Evolutionary conservation across 2,329 filamentous ascomycete genomes (phyloP), one percentile per base, ranked within the genome.

Genomic region (Hymenoscyphus scutula): DNA sequence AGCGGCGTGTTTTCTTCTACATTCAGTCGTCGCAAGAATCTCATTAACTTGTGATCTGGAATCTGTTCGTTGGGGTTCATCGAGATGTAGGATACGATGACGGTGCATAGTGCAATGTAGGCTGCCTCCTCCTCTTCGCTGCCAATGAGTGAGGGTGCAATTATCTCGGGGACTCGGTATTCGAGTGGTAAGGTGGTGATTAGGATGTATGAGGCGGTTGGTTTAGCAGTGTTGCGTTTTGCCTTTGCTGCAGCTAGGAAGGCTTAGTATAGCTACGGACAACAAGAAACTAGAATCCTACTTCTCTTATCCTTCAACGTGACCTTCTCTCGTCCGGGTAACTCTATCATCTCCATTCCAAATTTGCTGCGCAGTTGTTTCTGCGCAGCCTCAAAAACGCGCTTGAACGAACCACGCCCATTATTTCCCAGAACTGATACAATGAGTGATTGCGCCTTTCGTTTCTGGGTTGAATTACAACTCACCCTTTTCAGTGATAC

Each of bases 341-440:
- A 80, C 76, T 97, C 93, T 3, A 86, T 82, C 81, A 99, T 84
- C 74, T 93, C 84, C 92, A 98, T 97, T n/a, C 95, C 95, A 76
- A 97, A 98, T 1, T 88, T 82, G 1, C 78, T 78, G 56, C 82
- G 80, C 41, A 99, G 79, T 68, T 90, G 84, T 37, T 79, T 76
- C 74, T 99, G 94, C 51, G 94, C 91, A 48, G 84, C 80, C 0
- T 84, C 84, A 71, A 97, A 97, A 3, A 97, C 86, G 13, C 78
- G 75, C 73, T 87, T 92, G 75, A 97, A 98, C 38, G 86, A 82
- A 6, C 85, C 79, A 8, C 88, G 83, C 54, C 87, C 82, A 17
- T 30, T 37, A 19, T 83, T 78, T 0, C 67, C 68, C 59, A 72
- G 64, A 29, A 71, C 70, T 71, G 37, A 34, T 5, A 38, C 25